phyloP scores from a whole-genome alignment of 192 early-diverging fungal genomes.

The Umbelopsis sp. region DNA sequence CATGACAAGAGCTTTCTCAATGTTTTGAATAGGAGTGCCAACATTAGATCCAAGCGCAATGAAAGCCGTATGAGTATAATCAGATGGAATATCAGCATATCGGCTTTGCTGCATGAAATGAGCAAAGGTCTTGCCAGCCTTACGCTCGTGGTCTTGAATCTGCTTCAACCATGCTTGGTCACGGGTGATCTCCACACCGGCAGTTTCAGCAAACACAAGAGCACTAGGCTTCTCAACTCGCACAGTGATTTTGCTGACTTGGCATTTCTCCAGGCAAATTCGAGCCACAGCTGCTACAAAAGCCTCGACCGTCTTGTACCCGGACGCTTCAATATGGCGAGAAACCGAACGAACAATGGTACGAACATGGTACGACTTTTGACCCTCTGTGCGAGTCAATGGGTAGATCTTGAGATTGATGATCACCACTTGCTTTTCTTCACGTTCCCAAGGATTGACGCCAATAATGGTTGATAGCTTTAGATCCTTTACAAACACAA shows the following conservation, averaged over 20 bases:
- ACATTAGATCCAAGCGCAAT: constrained; percentile 92
- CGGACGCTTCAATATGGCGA: constrained; percentile 79
- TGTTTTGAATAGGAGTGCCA: constrained; percentile 80
- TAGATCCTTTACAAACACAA: constrained; percentile 84
- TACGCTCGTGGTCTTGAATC: constrained; percentile 26
- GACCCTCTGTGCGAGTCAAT: constrained; percentile 50
- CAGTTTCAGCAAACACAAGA: constrained; percentile 84
- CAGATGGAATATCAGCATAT: constrained; percentile 36
- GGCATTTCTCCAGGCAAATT: constrained; percentile 75
- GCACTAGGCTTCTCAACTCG: constrained; percentile 96
- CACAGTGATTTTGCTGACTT: constrained; percentile 87
- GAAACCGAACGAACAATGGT: constrained; percentile 86
- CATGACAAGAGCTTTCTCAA: constrained; percentile 69
- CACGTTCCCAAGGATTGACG: constrained; percentile 94
- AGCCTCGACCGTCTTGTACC: constrained; percentile 95
- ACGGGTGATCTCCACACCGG: constrained; percentile 91
- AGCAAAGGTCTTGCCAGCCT: constrained; percentile 24
- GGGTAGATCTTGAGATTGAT: constrained; percentile 78
- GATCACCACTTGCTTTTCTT: constrained; percentile 88
- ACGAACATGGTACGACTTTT: constrained; percentile 82
- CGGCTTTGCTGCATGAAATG: constrained; percentile 23
- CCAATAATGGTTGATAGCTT: constrained; percentile 87
- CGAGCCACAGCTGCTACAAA: constrained; percentile 83
- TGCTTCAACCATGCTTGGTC: constrained; percentile 43
- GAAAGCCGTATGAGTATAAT: constrained; percentile 64